Base-by-base conservation (phyloP, 2,329 filamentous ascomycete genomes). In the Pseudocercospora cruenta region DNA sequence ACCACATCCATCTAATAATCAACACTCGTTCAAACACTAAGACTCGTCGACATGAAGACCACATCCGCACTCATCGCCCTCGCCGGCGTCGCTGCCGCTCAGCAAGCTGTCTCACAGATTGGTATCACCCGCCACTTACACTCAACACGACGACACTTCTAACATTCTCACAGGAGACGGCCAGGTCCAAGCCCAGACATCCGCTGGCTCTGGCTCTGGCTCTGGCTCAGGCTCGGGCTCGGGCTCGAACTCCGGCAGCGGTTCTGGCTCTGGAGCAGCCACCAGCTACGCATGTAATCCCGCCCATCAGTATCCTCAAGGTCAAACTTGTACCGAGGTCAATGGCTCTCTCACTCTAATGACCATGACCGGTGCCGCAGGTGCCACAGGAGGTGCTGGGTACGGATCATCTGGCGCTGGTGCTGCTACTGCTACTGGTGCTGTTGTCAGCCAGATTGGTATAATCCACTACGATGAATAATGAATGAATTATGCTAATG, bases 71-170 rank as follows among this genome's bases (percentile, higher is more conserved):
- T 65, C 39, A 21, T 58, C 26, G 58, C 58, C 24, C 36, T 65
- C 47, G 51, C 39, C n/a, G 39, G 58, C 58, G 36, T 54, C 26
- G 63, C 51, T 54, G 63, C 47, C 28, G 63, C 63, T 21, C 63
- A 65, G 33, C 63, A 65, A 31, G 31, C 21, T 14, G 63, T 65
- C 24, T 31, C 58, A 14, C 63, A 65, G 39, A 65, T 65, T 33
- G 49, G 63, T 64, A 53, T 28, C 10, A 16, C 10, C 6, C 14
- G 14, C n/a, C 22, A 8, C 19, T 8, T 10, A 5, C 21, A 2
- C 5, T 10, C 1, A 4, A 1, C 28, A 39, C 22, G 19, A 39
- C 12, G 8, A 14, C 43, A 12, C 16, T 16, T n/a, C 28, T 59
- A 49, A 64, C 24, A n/a, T 26, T 10, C 10, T 3, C 28, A 4